Conservation (phyloP, 1,139 yeast genomes). For the Geotrichum citri-aurantii region DNA sequence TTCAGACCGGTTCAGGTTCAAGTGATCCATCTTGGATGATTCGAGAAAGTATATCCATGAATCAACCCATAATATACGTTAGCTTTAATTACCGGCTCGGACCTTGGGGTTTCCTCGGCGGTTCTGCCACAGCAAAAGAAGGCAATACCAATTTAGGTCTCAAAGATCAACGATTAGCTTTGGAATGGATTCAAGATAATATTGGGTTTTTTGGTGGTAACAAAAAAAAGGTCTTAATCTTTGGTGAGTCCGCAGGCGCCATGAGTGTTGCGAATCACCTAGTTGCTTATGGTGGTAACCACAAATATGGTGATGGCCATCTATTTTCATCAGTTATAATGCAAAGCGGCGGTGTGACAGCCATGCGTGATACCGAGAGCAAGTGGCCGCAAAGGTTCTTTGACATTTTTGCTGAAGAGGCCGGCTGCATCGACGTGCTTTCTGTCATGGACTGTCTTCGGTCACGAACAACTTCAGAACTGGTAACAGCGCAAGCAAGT, state of each 20-base stretch:
- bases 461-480: slow-evolving; percentile 5
- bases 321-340: slow-evolving; percentile 29
- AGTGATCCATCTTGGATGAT: slow-evolving; percentile 19
- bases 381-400: slow-evolving; percentile 13
- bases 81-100: slow-evolving; percentile 29
- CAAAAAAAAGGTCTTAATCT: slow-evolving; percentile 28
- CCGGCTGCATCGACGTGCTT: slow-evolving; percentile 19
- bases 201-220: slow-evolving; percentile 35
- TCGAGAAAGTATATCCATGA: slow-evolving; percentile 21
- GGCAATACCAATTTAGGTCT: slow-evolving; percentile 30
- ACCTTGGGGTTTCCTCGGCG: slow-evolving; percentile 32
- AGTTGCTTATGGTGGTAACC: slow-evolving; percentile 20
- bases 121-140: slow-evolving; percentile 22
- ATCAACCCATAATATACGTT: slow-evolving; percentile 20
- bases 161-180: slow-evolving; percentile 32
- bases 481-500: slow-evolving; percentile 18
- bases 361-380: slow-evolving; percentile 9
- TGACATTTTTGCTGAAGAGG: slow-evolving; percentile 9
- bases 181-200: slow-evolving; percentile 33
- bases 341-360: slow-evolving; percentile 24
- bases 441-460: slow-evolving; percentile 21
- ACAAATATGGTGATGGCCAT: slow-evolving; percentile 17
- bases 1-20: slow-evolving; percentile 23
- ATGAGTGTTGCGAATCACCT: slow-evolving; percentile 30
- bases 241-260: slow-evolving; percentile 37